Evolutionary conservation across 2,329 filamentous ascomycete genomes (phyloP), one percentile per base, ranked within the genome.

Genomic region (Calonectria multiphialidica): DNA sequence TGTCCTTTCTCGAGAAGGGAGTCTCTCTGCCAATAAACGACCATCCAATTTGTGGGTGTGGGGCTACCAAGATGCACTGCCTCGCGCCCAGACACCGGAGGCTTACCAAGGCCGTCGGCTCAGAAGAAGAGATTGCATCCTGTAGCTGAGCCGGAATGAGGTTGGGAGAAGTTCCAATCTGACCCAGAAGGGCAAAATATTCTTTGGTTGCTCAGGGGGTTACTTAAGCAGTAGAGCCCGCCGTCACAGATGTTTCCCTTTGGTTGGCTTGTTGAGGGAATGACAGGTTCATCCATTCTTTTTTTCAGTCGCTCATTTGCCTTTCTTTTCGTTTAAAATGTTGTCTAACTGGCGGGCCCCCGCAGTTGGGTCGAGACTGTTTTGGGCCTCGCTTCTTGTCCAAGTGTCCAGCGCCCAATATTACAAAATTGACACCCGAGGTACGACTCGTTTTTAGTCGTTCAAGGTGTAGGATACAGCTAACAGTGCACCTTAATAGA

Each of bases 371-470:
- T 70, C 67, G 23, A 49, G 69, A 5, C 62, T 79, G 2, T 50
- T 78, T 6, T 68, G 25, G 12, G 76, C 74, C 15, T 40, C 53
- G 2, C 59, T 73, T 12, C 66, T 79, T 12, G 37, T 76, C 40
- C 74, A 76, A 45, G 67, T 62, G 8, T 74, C 66, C 28, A 69
- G 73, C 25, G 82, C 80, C 1, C 79, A 82, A n/a, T 74, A 73
- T 35, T 83, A 83, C 75, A 79, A 78, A 45, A 80, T 84, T 18
- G 79, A 80, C 55, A 81, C 77, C 16, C 76, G 78, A 44, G 81
- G 83, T 84, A 75, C 16, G 44, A 10, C 40, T 37, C 12, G 18
- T 30, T 30, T 16, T 18, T 1, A 7, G 21, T 9, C 5, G 13
- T 0, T 25, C 23, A 3, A 12, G 37, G 68, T 2, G 70, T 33